Base-by-base conservation (phyloP, 2,329 filamentous ascomycete genomes). In the Pseudopithomyces chartarum region DNA sequence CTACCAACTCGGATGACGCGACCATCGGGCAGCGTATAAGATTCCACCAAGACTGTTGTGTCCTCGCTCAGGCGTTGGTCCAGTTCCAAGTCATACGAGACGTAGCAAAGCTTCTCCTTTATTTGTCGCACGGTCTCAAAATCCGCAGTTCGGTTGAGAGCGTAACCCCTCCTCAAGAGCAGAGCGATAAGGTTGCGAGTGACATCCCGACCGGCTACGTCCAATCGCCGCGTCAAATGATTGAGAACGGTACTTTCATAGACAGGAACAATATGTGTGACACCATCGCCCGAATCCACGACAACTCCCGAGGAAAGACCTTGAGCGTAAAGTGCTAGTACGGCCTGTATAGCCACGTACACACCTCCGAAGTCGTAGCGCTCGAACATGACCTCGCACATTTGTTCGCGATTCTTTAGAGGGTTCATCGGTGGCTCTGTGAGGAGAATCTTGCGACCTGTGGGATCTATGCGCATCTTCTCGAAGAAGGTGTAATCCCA, bases 301-400 rank as follows among this genome's bases (percentile, higher is more conserved):
- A 99, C 95, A n/a, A 99, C 95, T 73, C 95, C 95, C n/a, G 77
- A 81, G 2, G 78, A 80, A 78, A 78, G 82, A 90, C 93, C 95
- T 83, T 99, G 95, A 19, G 95, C 95, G 75, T 99, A 99, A 38
- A 99, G 83, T 29, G 95, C 95, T 69, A 99, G 81, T 62, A 99
- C 95, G 53, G 95, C 95, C 79, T 99, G 95, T 66, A 98, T 98
- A 58, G 95, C 95, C 59, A 99, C 95, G 74, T 98, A 98, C 57
- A 99, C 94, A 55, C 95, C 95, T 46, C 93, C 94, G 74, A 99
- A 99, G 64, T 87, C 88, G 80, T 98, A 99, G 60, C 91, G 87
- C 77, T 99, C 95, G 78, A 99, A 96, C 95, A 99, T 99, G 79
- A 98, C 92, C 81, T 99, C 92, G 76, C 89, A 92, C 95, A 99